Evolutionary conservation across 305 asterid genomes (phyloP), one percentile per base, ranked within the genome.

Genomic region (Fraxinus platypoda): DNA sequence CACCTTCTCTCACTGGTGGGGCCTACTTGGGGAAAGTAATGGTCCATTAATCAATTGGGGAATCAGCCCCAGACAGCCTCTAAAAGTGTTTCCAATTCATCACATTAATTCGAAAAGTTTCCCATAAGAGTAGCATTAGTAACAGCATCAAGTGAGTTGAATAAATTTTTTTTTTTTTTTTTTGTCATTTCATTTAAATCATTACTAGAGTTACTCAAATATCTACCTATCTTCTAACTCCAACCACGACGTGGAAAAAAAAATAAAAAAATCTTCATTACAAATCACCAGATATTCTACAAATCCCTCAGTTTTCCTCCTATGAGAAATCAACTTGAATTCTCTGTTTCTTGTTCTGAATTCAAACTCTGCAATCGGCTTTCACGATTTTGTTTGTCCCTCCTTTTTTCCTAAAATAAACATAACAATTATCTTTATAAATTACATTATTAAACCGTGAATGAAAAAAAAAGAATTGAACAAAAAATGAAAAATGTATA

Each of bases 361-460:
- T 17, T 17, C 34, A 26, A 57, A 77, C 80, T 85, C 38, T 62
- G 62, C 54, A 43, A 43, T 38, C 80, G 59, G 64, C 62, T 73
- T 72, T 82, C 73, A 41, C 35, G 43, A 23, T 68, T 83, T 34
- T 17, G 38, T 30, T 52, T 81, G 37, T 71, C 80, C 66, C 74
- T 81, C 19, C 3, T 64, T 1, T 23, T 78, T 84, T 81, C 76
- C 72, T 34, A 70, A 17, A 82, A 57, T 57, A n/a, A 19, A 57
- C 26, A 57, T 19, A 21, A 19, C 28, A 57, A 57, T 1, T 12
- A 23, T 66, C 74, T 0, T 62, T 62, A 23, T 62, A 23, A 30
- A 62, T 62, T 62, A 6, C 30, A 17, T 49, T 15, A 17, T 15
- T 3, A 15, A 15, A 15, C 3, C 19, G 9, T n/a, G 37, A 4